Percentiles rank a stretch among this genome's conserved stretches.
phyloP scores from a whole-genome alignment of 2,329 filamentous ascomycete genomes.

The Rhexocercosporidium sp. region DNA sequence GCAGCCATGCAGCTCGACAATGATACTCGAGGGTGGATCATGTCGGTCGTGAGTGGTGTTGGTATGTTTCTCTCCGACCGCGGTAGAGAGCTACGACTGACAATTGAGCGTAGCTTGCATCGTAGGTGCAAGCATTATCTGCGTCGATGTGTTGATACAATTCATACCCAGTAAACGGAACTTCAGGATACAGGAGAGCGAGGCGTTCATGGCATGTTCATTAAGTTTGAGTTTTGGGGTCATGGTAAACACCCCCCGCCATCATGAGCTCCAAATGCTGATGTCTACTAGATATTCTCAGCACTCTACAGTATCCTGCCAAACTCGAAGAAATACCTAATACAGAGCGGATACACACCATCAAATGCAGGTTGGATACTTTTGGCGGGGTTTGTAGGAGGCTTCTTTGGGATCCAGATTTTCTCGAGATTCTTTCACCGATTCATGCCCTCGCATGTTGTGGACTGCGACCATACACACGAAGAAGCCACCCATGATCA shows the following conservation, averaged over 20 bases:
- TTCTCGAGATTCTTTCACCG: constrained; percentile 75
- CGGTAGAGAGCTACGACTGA: constrained; percentile 22
- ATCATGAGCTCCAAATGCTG: background rate
- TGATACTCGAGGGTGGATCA: constrained; percentile 92
- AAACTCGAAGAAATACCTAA: constrained; percentile 79
- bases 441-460: constrained; percentile 78
- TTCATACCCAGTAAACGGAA: constrained; percentile 73
- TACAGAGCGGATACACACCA: constrained; percentile 68
- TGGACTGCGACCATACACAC: constrained; percentile 80
- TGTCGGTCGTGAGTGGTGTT: constrained; percentile 81
- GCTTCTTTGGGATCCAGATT: constrained; percentile 77
- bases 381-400: constrained; percentile 71
- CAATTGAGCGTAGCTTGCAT: constrained; percentile 57
- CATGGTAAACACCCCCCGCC: constrained; percentile 67
- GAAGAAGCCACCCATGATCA: constrained; percentile 52
- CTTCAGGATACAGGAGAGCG: constrained; percentile 90
- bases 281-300: constrained; percentile 75
- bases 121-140: constrained; percentile 83
- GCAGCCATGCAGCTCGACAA: constrained; percentile 59
- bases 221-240: constrained; percentile 94
- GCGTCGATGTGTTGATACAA: constrained; percentile 78
- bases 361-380: constrained; percentile 71
- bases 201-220: constrained; percentile 83
- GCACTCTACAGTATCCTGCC: constrained; percentile 93
- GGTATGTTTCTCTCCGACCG: constrained; percentile 51